phyloP scores from a whole-genome alignment of 257 asterid species.

The Solanum sitiens region DNA sequence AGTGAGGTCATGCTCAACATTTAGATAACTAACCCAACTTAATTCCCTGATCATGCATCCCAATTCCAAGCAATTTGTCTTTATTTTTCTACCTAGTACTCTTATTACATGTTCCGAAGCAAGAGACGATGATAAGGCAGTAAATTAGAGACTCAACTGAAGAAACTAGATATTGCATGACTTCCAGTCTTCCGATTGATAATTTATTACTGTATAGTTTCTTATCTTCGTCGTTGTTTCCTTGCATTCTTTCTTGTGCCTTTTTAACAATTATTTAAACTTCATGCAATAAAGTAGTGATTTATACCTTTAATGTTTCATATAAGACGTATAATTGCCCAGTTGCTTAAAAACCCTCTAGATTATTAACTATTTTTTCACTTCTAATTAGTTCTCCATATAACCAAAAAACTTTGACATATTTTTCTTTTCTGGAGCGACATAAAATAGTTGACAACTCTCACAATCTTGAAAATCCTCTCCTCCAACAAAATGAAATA shows the following conservation, averaged over 20 bases:
- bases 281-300: not conserved
- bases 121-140: not conserved
- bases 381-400: not conserved
- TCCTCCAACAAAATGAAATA: not conserved
- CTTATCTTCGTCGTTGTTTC: not conserved
- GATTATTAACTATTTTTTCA: not conserved
- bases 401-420: not conserved
- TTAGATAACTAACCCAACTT: not conserved
- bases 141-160: not conserved
- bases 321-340: not conserved
- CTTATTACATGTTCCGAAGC: not conserved
- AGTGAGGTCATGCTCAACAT: not conserved
- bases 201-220: not conserved
- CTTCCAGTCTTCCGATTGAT: not conserved
- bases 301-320: not conserved
- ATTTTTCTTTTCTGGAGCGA: not conserved
- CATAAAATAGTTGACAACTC: not conserved
- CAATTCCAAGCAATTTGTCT: not conserved
- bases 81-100: not conserved
- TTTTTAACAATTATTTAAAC: not conserved
- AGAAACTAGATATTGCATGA: not conserved
- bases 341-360: not conserved
- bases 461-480: not conserved
- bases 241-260: not conserved
- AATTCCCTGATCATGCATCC: not conserved